Conservation (phyloP, 306 rosid species). For the Luffa aegyptiaca region DNA sequence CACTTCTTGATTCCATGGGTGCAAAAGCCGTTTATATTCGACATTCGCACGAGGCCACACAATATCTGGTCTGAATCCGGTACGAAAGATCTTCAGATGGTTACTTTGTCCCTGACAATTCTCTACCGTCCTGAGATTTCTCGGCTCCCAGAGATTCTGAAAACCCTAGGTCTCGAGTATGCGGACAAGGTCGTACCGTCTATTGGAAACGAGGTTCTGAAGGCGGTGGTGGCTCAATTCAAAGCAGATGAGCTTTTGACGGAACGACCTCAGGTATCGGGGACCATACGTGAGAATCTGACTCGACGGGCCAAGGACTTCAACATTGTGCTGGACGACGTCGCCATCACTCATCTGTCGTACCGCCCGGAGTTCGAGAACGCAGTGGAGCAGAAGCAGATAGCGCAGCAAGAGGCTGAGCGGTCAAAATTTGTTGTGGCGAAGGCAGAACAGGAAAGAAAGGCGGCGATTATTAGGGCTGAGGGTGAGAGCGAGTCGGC, state of each 20-base stretch:
- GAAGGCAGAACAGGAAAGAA: constrained; percentile 87
- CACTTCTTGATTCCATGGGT: constrained; percentile 93
- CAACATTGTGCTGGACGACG: constrained; percentile 78
- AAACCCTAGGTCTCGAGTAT: constrained; percentile 82
- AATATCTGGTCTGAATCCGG: constrained; percentile 81
- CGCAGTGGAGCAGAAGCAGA: constrained; percentile 93
- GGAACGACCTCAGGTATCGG: constrained; percentile 75
- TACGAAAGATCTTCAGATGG: constrained; percentile 93
- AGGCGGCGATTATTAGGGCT: constrained; percentile 81
- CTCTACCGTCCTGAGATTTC: constrained; percentile 72
- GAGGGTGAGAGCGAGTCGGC: constrained; percentile 94
- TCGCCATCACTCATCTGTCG: constrained; percentile 78
- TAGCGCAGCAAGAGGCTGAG: constrained; percentile 97
- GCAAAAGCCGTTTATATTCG: constrained; percentile 87
- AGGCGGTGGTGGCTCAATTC: constrained; percentile 84
- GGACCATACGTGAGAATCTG: constrained; percentile 68
- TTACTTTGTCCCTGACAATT: constrained; percentile 62
- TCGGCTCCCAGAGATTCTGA: constrained; percentile 62
- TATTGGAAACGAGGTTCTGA: constrained; percentile 81
- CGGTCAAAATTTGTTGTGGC: constrained; percentile 83
- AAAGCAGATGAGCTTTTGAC: constrained; percentile 92
- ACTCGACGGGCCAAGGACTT: constrained; percentile 65
- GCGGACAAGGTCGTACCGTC: constrained; percentile 94
- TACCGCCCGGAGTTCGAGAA: constrained; percentile 62
- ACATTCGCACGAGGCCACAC: constrained; percentile 80